A percentile compares a stretch with the other conserved stretches of the same genome.
Conservation (phyloP, 75 land plant genomes). For the Ceratopteris richardii region DNA sequence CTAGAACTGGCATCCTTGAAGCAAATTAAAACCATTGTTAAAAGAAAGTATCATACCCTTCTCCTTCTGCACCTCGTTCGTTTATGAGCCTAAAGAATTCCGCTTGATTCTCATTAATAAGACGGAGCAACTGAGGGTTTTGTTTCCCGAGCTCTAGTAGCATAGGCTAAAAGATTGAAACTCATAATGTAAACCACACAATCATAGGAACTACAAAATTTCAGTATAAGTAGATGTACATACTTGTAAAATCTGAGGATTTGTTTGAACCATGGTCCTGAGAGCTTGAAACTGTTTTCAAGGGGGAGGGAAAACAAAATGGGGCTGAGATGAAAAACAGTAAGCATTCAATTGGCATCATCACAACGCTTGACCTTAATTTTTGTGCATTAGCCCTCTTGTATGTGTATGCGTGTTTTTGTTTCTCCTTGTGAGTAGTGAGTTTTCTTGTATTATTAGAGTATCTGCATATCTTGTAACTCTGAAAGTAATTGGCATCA, state of each 20-base stretch:
- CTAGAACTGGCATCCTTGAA: not conserved
- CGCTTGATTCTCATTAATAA: slow-evolving; percentile 61
- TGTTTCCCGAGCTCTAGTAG: slow-evolving; percentile 51
- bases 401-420: too few species aligned
- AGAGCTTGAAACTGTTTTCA: slow-evolving; percentile 22
- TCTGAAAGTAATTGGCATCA: too few species aligned
- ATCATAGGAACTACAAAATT: not conserved
- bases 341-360: too few species aligned
- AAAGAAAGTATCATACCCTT: slow-evolving; percentile 19
- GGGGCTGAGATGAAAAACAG: too few species aligned
- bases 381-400: too few species aligned
- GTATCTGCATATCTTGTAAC: too few species aligned
- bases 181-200: not conserved
- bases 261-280: slow-evolving; percentile 21
- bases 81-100: slow-evolving; percentile 53
- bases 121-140: slow-evolving; percentile 46
- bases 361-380: too few species aligned
- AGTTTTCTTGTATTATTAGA: too few species aligned
- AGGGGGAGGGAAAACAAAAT: not conserved
- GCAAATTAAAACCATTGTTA: not conserved
- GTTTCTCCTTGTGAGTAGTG: too few species aligned
- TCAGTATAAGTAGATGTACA: not conserved
- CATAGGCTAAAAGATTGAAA: slow-evolving; percentile 32
- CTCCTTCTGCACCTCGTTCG: slow-evolving; percentile 60
- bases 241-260: slow-evolving; percentile 36